Percentiles rank a stretch among this genome's conserved stretches.
Conservation (phyloP, 805 yeast genomes). For the Lipomyces spencermartinsiae region DNA sequence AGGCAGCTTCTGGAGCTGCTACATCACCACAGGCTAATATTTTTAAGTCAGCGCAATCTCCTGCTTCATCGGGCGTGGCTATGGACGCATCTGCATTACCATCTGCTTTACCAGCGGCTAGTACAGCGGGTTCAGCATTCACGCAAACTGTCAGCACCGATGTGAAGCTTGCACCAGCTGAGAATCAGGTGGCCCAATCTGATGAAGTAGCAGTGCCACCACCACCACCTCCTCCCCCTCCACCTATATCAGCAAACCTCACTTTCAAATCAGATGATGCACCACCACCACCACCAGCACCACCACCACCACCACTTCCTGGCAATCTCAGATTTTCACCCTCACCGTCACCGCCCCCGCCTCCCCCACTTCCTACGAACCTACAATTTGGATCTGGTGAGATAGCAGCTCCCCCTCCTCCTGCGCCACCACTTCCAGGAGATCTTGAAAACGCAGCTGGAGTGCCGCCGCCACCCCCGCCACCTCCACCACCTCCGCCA, state of each 20-base stretch:
- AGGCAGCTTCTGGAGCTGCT: background rate
- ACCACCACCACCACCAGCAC: conserved; percentile 27
- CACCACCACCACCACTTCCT: conserved; percentile 24
- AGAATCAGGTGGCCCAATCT: conserved; percentile 4
- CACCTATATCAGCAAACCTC: conserved; percentile 20
- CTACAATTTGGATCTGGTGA: conserved; percentile 2
- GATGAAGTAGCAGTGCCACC: conserved; percentile 5
- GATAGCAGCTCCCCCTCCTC: conserved; percentile 16
- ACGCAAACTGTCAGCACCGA: background rate
- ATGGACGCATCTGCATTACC: conserved; percentile 3
- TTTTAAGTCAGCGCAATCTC: background rate
- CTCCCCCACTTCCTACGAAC: conserved; percentile 21
- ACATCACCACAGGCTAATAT: background rate
- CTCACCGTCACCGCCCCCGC: conserved; percentile 20
- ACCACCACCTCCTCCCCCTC: conserved; percentile 27
- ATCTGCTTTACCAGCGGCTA: background rate
- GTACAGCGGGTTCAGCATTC: conserved; percentile 6
- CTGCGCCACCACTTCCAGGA: conserved; percentile 35
- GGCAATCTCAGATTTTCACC: conserved; percentile 14
- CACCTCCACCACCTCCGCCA: conserved; percentile 44
- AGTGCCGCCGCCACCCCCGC: conserved; percentile 44
- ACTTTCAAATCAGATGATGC: conserved; percentile 11
- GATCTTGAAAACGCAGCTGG: conserved; percentile 14
- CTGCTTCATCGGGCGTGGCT: background rate
- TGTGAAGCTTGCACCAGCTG: conserved; percentile 8